Percentiles rank a stretch among this genome's conserved stretches.
Conservation (phyloP, 495 filamentous ascomycete genomes). For the Cenococcum geophilum region DNA sequence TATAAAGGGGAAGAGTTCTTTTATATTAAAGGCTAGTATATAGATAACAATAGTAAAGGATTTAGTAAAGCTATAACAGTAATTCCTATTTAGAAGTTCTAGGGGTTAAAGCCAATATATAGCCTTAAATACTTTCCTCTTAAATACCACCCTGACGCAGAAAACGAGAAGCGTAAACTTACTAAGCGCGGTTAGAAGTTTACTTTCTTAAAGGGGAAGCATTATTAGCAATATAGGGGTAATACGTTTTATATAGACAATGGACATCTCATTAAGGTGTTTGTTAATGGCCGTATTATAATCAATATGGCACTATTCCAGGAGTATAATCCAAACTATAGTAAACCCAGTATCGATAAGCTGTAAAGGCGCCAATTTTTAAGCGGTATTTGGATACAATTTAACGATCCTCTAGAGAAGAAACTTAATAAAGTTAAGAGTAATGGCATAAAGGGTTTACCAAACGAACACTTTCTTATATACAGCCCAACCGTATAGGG, state of each 20-base stretch:
- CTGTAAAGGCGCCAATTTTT: not conserved
- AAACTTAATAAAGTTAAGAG: constrained; percentile 2
- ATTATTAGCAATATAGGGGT: constrained; percentile 22
- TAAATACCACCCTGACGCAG: not conserved
- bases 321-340: too few relatives aligned
- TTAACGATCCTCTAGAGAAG: not conserved
- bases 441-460: not conserved
- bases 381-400: not conserved
- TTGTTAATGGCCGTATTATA: constrained; percentile 25
- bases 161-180: too few relatives aligned
- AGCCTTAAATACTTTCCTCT: constrained; percentile 6
- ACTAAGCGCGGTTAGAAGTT: too few relatives aligned
- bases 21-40: too few relatives aligned
- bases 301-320: constrained; percentile 25
- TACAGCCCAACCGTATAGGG: constrained; percentile 34
- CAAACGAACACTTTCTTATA: constrained; percentile 28
- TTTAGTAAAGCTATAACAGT: constrained; percentile 1
- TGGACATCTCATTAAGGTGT: constrained; percentile 10
- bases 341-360: not conserved
- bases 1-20: too few relatives aligned
- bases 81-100: too few relatives aligned
- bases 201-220: constrained; percentile 17
- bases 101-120: too few relatives aligned
- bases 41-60: constrained; percentile 7
- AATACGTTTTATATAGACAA: too few relatives aligned